Conservation (phyloP, 225 moss, liverwort and hornwort genomes). For the Sphagnum contortum region DNA sequence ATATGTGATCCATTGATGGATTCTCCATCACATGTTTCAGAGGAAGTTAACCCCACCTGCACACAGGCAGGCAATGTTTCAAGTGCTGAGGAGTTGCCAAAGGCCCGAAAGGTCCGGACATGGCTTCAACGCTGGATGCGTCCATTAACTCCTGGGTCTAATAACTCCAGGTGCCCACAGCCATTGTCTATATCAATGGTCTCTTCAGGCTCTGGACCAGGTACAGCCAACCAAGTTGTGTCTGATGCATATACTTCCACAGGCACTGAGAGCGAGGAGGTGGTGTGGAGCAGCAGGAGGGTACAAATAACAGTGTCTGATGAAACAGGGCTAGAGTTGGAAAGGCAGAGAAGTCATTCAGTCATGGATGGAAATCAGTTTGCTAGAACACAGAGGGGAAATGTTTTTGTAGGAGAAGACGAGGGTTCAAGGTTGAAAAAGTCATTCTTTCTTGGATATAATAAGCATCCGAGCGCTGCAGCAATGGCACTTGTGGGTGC, state of each 20-base stretch:
- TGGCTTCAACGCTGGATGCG: constrained; percentile 51
- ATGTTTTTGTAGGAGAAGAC: constrained; percentile 7
- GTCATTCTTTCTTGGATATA: constrained; percentile 11
- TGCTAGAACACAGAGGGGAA: constrained; percentile 5
- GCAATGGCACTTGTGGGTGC: constrained; percentile 43
- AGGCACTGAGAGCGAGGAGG: constrained; percentile 18
- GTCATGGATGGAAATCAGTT: background rate
- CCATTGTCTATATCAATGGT: background rate
- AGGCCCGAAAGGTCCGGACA: constrained; percentile 12
- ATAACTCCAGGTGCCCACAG: constrained; percentile 6
- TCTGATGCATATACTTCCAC: constrained; percentile 4
- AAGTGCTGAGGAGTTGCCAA: constrained; percentile 4
- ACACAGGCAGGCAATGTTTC: constrained; percentile 2
- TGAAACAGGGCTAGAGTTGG: constrained; percentile 8
- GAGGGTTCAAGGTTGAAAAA: constrained; percentile 1
- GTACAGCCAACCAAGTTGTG: too few species aligned
- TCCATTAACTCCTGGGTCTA: constrained; percentile 11
- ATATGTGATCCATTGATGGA: constrained; percentile 16
- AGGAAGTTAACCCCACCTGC: constrained; percentile 1
- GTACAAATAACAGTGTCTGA: constrained; percentile 2
- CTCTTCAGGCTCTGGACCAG: background rate
- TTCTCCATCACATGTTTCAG: constrained; percentile 6
- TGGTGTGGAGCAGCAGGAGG: constrained; percentile 3
- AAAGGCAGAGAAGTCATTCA: constrained; percentile 3
- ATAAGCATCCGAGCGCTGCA: constrained; percentile 31